Conservation (phyloP, 768 basidiomycete species). For the Mycena latifolia region DNA sequence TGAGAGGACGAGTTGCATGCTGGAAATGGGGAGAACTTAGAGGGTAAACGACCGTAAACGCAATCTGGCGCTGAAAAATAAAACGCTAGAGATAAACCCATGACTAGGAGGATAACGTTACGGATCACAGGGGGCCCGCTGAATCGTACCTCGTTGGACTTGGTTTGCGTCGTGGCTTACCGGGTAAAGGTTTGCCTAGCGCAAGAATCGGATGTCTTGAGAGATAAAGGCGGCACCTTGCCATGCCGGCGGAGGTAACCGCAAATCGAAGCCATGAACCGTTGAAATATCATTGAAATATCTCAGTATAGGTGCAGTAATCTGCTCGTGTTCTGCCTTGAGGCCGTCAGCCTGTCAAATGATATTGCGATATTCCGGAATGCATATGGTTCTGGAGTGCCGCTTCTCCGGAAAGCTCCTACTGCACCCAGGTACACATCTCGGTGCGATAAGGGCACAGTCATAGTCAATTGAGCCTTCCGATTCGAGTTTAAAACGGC, state of each 20-base stretch:
- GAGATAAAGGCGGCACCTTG: slow-evolving; percentile 16
- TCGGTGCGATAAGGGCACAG: slow-evolving; percentile 23
- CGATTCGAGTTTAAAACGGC: slow-evolving; percentile 30
- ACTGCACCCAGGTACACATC: background rate
- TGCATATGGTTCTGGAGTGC: slow-evolving; percentile 25
- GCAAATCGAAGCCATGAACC: slow-evolving; percentile 11
- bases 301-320: slow-evolving; percentile 32
- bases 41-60: background rate
- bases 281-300: slow-evolving; percentile 6
- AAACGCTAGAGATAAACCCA: slow-evolving; percentile 6
- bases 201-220: slow-evolving; percentile 26
- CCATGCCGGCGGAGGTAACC: slow-evolving; percentile 14
- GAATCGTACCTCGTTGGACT: slow-evolving; percentile 3
- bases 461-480: slow-evolving; percentile 2
- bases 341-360: slow-evolving; percentile 52
- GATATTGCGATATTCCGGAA: slow-evolving; percentile 30
- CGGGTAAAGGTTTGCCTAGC: slow-evolving; percentile 7
- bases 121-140: slow-evolving; percentile 25
- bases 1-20: slow-evolving; percentile 37
- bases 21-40: slow-evolving; percentile 5
- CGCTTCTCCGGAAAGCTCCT: slow-evolving; percentile 23
- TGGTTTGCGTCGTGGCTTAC: slow-evolving; percentile 22
- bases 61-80: slow-evolving; percentile 11
- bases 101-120: slow-evolving; percentile 30
- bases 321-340: slow-evolving; percentile 62